Base-by-base conservation (phyloP, 2,329 filamentous ascomycete genomes). In the Cordyceps fumosorosea region DNA sequence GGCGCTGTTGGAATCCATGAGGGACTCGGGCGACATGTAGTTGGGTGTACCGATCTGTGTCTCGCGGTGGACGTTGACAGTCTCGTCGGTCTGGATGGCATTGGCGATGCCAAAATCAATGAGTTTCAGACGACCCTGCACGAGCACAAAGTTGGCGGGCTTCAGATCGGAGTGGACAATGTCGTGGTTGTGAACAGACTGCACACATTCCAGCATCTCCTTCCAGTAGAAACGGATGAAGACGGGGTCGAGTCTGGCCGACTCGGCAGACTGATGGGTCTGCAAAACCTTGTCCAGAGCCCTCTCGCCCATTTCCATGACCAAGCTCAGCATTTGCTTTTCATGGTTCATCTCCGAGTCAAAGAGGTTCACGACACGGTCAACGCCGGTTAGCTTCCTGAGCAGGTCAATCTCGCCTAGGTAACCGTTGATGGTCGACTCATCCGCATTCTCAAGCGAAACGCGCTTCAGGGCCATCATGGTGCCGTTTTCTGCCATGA, bases 71-170 rank as follows among this genome's bases (percentile, higher is more conserved):
- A 99, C 93, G 68, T 99, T 99, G 74, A 97, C 89, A 0, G 95
- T 99, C 75, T 97, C 87, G 72, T 98, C 95, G 1, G 88, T 90
- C 76, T 96, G 90, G 69, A 99, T 99, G 56, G 95, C 93, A 71
- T 97, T 96, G 63, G 95, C 95, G 71, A 99, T 99, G 68, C 95
- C 95, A 73, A 99, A 99, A 76, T 99, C 95, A 70, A 99, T 99
- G 62, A 99, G 84, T 75, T 99, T 99, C 44, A 99, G 81, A 29
- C 89, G 85, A 26, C 95, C 95, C 71, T 92, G 87, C 20, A 96
- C 92, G 22, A 98, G 82, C 26, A 99, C 89, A 73, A 99, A 99
- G 73, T 99, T 99, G 69, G 93, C 93, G 0, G 95, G 95, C 75
- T 99, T 99, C 44, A 99, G 81, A 72, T 99, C 95, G 0, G 92